Evolutionary conservation across 176 grass and related monocot genomes (phyloP), one percentile per base, ranked within the genome.

Genomic region (Luzula sylvatica): DNA sequence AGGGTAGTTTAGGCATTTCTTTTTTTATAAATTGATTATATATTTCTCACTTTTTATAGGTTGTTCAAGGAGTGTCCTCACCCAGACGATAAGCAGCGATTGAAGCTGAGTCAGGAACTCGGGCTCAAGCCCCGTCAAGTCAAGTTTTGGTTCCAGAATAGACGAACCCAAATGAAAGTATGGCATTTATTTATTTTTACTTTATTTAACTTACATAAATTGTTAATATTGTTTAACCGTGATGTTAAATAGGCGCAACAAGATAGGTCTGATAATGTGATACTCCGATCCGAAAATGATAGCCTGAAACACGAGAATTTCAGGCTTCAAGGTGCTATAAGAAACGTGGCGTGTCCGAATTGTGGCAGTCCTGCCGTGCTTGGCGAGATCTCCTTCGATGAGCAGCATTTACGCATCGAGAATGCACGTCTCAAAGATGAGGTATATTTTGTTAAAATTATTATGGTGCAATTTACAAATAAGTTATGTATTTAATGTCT

Each of bases 121-220:
- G 81, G 75, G 0, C 82, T 98, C 5, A 92, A 90, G 15, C 93
- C 93, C 13, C 93, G 86, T 13, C 93, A 98, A 52, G 86, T 98
- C 20, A 98, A 98, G 72, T 98, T 98, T 78, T 98, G 93, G 93
- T 98, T 98, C 78, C 93, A 98, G 53, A 98, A 98, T 60, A 81
- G 93, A 8, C 93, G 93, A 40, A 98, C 93, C 11, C 93, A 98
- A 66, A 82, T 87, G 81, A 98, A 81, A 66, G 77, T 81, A 51
- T 11, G 21, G 15, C 23, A 38, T 11, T 65, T n/a, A 18, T 15
- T 29, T 21, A 38, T 5, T 55, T 26, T 29, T 20, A 38, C 5
- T 55, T 4, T 39, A 39, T 15, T 8, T 15, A 52, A 66, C 16
- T 13, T 41, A 43, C 7, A 18, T 23, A 23, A 21, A 5, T 24